A percentile compares a stretch with the other conserved stretches of the same genome.
Conservation (phyloP, 148 eudicot species). For the Dianthus caryophyllus region DNA sequence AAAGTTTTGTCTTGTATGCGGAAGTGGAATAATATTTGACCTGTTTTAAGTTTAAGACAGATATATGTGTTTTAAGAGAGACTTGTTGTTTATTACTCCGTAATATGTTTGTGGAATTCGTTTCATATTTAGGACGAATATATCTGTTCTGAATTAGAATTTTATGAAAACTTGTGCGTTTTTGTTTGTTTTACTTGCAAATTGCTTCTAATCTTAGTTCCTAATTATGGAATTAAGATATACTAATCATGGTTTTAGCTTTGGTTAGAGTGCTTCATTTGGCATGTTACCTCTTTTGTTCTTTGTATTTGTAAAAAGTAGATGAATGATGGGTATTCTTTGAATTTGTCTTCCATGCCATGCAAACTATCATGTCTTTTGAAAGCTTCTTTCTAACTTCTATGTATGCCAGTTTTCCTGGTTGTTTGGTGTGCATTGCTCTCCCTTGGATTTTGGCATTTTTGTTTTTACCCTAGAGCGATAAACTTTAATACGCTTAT, state of each 20-base stretch:
- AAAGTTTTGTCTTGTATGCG: no score
- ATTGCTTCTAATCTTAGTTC: constrained; percentile 26
- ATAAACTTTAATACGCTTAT: no score
- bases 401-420: constrained; percentile 18
- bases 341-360: constrained; percentile 41
- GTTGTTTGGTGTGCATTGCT: constrained; percentile 4
- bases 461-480: constrained; percentile 18
- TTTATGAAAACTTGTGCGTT: no score
- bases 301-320: constrained; percentile 31
- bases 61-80: no score
- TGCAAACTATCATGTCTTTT: constrained; percentile 45
- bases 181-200: constrained; percentile 21
- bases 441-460: constrained; percentile 8
- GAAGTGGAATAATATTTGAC: no score
- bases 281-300: constrained; percentile 48
- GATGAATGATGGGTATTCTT: constrained; percentile 60
- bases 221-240: constrained; percentile 21
- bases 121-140: no score
- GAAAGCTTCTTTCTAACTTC: constrained; percentile 34
- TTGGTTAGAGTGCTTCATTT: constrained; percentile 50
- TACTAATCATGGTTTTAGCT: constrained; percentile 15
- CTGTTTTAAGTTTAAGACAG: no score
- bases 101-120: no score
- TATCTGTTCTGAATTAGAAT: no score
- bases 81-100: no score